Evolutionary conservation across 495 filamentous ascomycete species (phyloP).

Genomic region (Lichenothelia convexa): DNA sequence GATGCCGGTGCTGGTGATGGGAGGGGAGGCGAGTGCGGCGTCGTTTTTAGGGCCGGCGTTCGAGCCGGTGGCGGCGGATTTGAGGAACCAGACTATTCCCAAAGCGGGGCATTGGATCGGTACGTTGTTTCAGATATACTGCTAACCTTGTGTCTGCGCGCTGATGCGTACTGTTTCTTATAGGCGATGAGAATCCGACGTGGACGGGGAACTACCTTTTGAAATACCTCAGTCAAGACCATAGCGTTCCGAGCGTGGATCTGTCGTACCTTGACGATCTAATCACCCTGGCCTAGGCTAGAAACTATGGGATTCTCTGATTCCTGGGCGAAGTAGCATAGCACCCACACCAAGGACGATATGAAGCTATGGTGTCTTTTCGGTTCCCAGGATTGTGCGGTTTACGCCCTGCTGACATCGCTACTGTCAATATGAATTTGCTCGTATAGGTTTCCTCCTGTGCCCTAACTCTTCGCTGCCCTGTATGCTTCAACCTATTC

Average conservation of each 20-base stretch:
- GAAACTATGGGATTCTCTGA: too few relatives aligned
- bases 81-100: constrained; percentile 5
- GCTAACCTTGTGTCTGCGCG: neutral
- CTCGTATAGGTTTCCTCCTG: too few relatives aligned
- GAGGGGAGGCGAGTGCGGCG: constrained; percentile 11
- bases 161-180: neutral
- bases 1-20: constrained; percentile 11
- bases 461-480: too few relatives aligned
- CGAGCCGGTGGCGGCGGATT: constrained; percentile 2
- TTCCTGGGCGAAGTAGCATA: too few relatives aligned
- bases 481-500: too few relatives aligned
- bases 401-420: too few relatives aligned
- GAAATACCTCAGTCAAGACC: constrained; percentile 7
- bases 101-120: constrained; percentile 15
- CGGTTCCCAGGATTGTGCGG: too few relatives aligned
- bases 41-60: constrained; percentile 1
- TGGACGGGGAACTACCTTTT: constrained; percentile 5
- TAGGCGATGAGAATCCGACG: constrained; percentile 9
- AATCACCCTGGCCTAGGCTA: constrained; percentile 1
- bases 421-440: too few relatives aligned
- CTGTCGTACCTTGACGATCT: constrained; percentile 1
- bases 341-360: too few relatives aligned
- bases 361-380: too few relatives aligned
- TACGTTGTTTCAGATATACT: neutral
- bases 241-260: constrained; percentile 2